Base-by-base conservation (phyloP, 768 basidiomycete species). In the Candolleomyces aberdarensis region DNA sequence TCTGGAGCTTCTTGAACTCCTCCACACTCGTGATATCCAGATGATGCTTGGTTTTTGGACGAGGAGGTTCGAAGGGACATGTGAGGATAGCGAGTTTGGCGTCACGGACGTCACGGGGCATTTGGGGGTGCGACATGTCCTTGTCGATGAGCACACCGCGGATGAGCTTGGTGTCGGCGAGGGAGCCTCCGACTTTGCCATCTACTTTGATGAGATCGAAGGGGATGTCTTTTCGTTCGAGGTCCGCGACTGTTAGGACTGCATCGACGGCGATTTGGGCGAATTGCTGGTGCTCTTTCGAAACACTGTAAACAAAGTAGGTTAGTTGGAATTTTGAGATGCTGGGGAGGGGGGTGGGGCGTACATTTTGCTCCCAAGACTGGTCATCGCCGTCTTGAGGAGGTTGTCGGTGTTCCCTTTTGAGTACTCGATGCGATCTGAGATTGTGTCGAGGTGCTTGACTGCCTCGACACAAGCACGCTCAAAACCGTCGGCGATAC, bases 141-240 rank as follows among this genome's bases (percentile, higher is more conserved):
- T 99, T 99, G 87, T 99, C 97, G 72, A 99, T 85, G 67, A 99
- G 92, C 47, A 99, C 97, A 67, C 97, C 97, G 68, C 91, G 91
- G 79, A 99, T 96, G 67, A 99, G 84, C 47, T 85, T 86, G 7
- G 94, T 98, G 76, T 99, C 97, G 9, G 92, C 94, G 43, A 99
- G 84, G 10, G 95, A 93, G 43, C 97, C 97, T 50, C 97, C 97
- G 64, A 98, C 96, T 78, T 98, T 98, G 70, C 96, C 96, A 66
- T 97, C 94, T 14, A 98, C 96, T 75, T 99, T 98, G 84, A 98
- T 98, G 64, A 98, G 82, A 76, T 99, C 97, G 72, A 99, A 98
- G 51, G 90, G 88, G 13, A 99, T 96, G 72, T 99, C 97, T 57
- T 87, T 87, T 56, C 97, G 89, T 62, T 96, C 90, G 46, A 98